These are phyloP conservation scores for Solanum arcanum DNA, from an alignment of 257 asterid species.

Conservation along the genomic window DNA sequence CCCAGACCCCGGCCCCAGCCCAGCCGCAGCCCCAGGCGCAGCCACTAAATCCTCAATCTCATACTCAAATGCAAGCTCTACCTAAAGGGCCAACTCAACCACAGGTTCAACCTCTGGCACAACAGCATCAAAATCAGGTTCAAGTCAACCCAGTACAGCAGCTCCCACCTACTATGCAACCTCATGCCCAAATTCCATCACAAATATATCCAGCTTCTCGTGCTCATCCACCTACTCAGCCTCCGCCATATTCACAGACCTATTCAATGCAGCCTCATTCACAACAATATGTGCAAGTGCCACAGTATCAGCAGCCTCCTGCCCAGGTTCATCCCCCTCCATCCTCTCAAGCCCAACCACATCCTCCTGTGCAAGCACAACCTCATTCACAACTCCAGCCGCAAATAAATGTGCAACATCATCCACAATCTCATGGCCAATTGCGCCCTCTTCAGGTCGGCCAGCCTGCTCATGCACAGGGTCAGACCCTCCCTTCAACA, in stretches of 20 bases:
- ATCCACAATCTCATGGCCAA: slow-evolving; percentile 23
- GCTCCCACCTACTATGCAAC: slow-evolving; percentile 32
- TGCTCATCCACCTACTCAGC: slow-evolving; percentile 40
- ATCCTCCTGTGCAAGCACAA: slow-evolving; percentile 21
- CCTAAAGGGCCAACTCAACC: slow-evolving; percentile 12
- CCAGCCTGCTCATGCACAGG: slow-evolving; percentile 34
- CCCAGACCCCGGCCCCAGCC: slow-evolving; percentile 33
- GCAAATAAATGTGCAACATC: slow-evolving; percentile 32
- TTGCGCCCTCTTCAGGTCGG: slow-evolving; percentile 35
- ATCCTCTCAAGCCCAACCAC: slow-evolving; percentile 29
- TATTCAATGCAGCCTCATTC: slow-evolving; percentile 33
- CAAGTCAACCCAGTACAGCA: slow-evolving; percentile 32
- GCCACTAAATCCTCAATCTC: slow-evolving; percentile 14
- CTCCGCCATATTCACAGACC: slow-evolving; percentile 30
- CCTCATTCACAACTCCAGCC: slow-evolving; percentile 31
- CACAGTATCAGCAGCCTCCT: slow-evolving; percentile 46
- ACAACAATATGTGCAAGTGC: slow-evolving; percentile 38
- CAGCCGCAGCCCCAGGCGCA: slow-evolving; percentile 15
- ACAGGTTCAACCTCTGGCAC: slow-evolving; percentile 7
- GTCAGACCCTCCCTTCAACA: slow-evolving; percentile 32
- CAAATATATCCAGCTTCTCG: slow-evolving; percentile 31
- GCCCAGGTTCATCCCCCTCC: slow-evolving; percentile 28
- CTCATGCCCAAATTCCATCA: slow-evolving; percentile 28
- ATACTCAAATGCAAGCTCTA: slow-evolving; percentile 21
- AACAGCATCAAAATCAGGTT: slow-evolving; percentile 18